These are phyloP conservation scores for grape (Vitis vinifera) DNA, from an alignment of 164 flowering plant genomes.

Conservation along the genomic window ASM3070453v1 NC_081808.1:20340501-20341000, in stretches of 20 bases:
- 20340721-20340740: too few relatives aligned
- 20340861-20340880: slow-evolving; percentile 36
- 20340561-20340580: too few relatives aligned
- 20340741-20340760: too few relatives aligned
- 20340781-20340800: neutral
- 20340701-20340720: neutral
- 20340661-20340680: neutral
- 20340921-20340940: slow-evolving; percentile 46
- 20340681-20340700: neutral
- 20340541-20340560: too few relatives aligned
- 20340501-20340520: too few relatives aligned
- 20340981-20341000: neutral
- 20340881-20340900: slow-evolving; percentile 54
- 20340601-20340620: too few relatives aligned
- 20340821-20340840: too few relatives aligned
- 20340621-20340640: too few relatives aligned
- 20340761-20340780: neutral
- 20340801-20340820: too few relatives aligned
- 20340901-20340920: slow-evolving; percentile 38
- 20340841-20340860: neutral
- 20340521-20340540: too few relatives aligned
- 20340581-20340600: neutral
- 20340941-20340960: slow-evolving; percentile 45
- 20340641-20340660: too few relatives aligned
- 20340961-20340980: slow-evolving; percentile 35